These are phyloP conservation scores for Arthrobotrys megalospora DNA, from an alignment of 2,329 filamentous ascomycete genomes.

Conservation along the genomic window DNA sequence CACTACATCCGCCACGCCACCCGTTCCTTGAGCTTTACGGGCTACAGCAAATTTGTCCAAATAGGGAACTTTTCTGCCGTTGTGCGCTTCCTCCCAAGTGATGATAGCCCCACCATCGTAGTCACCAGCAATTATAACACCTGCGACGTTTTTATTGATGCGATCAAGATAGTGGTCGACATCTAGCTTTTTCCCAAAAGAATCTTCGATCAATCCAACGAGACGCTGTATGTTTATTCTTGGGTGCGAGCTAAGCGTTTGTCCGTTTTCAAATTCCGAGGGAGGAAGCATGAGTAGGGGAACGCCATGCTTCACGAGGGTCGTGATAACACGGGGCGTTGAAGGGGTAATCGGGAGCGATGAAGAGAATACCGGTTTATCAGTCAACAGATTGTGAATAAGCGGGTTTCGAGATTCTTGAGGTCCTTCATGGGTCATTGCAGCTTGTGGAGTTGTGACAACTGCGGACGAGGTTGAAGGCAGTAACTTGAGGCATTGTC, in stretches of 20 bases:
- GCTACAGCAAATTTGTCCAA: slow-evolving; percentile 97
- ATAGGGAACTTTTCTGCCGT: slow-evolving; percentile 84
- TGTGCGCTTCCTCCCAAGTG: slow-evolving; percentile 84
- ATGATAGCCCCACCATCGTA: slow-evolving; percentile 96
- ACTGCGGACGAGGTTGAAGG: slow-evolving; percentile 88
- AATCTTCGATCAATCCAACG: slow-evolving; percentile 91
- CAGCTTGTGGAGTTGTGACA: slow-evolving; percentile 87
- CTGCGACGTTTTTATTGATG: slow-evolving; percentile 85
- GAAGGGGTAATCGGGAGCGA: slow-evolving; percentile 78
- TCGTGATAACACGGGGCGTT: slow-evolving; percentile 74
- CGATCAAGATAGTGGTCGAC: slow-evolving; percentile 84
- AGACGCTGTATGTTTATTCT: slow-evolving; percentile 86
- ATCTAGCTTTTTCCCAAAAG: slow-evolving; percentile 87
- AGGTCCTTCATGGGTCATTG: slow-evolving; percentile 70
- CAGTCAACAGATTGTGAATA: slow-evolving; percentile 95
- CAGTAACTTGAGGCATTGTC: slow-evolving; percentile 79
- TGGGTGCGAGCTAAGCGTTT: slow-evolving; percentile 75
- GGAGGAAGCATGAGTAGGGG: slow-evolving; percentile 85
- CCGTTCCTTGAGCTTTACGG: slow-evolving; percentile 87
- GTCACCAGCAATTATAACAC: slow-evolving; percentile 93
- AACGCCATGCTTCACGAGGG: slow-evolving; percentile 91
- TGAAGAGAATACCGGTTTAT: slow-evolving; percentile 92
- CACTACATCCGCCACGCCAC: slow-evolving; percentile 93
- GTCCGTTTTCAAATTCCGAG: slow-evolving; percentile 68
- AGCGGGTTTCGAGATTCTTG: slow-evolving; percentile 78